Percentiles rank a stretch among this genome's conserved stretches.
Conservation (phyloP, 169 alveolate species). For the Theileria sp. region DNA sequence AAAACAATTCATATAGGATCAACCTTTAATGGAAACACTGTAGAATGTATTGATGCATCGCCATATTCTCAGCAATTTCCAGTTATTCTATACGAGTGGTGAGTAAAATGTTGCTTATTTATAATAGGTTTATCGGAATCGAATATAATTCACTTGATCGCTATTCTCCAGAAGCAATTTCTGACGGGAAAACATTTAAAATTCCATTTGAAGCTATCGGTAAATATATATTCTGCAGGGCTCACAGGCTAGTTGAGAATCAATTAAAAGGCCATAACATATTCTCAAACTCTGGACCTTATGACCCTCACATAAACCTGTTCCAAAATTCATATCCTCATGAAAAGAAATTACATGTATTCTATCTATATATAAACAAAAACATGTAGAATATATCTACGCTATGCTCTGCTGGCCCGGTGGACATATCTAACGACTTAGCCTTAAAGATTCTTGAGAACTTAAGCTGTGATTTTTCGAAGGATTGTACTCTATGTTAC, state of each 20-base stretch:
- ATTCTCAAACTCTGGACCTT: constrained; percentile 28
- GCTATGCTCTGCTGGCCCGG: constrained; percentile 46
- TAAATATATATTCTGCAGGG: constrained; percentile 53
- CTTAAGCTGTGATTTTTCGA: constrained; percentile 12
- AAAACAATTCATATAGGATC: constrained; percentile 6
- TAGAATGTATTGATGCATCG: constrained; percentile 51
- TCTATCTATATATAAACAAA: neutral
- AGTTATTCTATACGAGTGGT: constrained; percentile 50
- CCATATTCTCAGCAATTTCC: constrained; percentile 53
- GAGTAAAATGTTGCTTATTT: neutral
- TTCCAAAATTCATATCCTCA: constrained; percentile 33
- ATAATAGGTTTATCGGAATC: constrained; percentile 39
- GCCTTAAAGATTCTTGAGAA: constrained; percentile 30
- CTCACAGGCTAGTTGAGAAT: constrained; percentile 51
- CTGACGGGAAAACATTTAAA: constrained; percentile 3
- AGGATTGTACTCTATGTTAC: constrained; percentile 17
- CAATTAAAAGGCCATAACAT: constrained; percentile 24
- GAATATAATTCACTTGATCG: constrained; percentile 43
- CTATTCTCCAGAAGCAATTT: constrained; percentile 37
- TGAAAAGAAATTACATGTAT: constrained; percentile 35
- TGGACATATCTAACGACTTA: constrained; percentile 46
- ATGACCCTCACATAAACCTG: constrained; percentile 51
- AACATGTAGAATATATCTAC: constrained; percentile 36
- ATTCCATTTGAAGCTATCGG: constrained; percentile 52
- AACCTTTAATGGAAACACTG: constrained; percentile 31